Evolutionary conservation across 371 early-diverging fungal genomes (phyloP).

Genomic region (Mortierella sp.): DNA sequence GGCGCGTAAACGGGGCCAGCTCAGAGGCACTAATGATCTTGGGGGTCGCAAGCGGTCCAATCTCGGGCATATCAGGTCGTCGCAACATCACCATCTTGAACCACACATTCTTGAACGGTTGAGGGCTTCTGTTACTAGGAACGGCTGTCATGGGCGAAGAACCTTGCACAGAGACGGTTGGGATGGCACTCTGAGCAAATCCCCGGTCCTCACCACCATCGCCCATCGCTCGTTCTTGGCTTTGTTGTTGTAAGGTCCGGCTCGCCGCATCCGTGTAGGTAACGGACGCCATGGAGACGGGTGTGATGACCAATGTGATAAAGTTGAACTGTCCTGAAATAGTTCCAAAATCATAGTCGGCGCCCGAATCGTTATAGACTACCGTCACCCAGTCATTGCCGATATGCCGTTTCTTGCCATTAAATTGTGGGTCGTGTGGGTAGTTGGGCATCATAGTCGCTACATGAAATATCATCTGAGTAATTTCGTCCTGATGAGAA

Average conservation of each 20-base stretch:
- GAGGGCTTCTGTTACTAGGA: not conserved
- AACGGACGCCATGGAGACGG: slow-evolving; percentile 59
- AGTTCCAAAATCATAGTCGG: slow-evolving; percentile 86
- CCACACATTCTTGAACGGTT: slow-evolving; percentile 61
- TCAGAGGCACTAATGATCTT: slow-evolving; percentile 84
- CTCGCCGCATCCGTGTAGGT: slow-evolving; percentile 57
- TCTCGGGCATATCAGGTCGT: slow-evolving; percentile 84
- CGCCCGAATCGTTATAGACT: slow-evolving; percentile 92
- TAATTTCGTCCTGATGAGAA: slow-evolving; percentile 87
- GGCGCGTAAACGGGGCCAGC: slow-evolving; percentile 84
- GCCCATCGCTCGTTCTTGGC: slow-evolving; percentile 5
- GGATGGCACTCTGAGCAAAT: not conserved
- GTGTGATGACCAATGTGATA: slow-evolving; percentile 89
- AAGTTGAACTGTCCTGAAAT: slow-evolving; percentile 95
- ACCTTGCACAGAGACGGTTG: slow-evolving; percentile 8
- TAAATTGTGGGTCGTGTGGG: slow-evolving; percentile 78
- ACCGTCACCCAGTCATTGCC: slow-evolving; percentile 96
- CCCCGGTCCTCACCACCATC: not conserved
- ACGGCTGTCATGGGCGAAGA: slow-evolving; percentile 5
- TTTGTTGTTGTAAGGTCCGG: slow-evolving; percentile 25
- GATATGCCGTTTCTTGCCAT: slow-evolving; percentile 92
- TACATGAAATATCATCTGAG: slow-evolving; percentile 91
- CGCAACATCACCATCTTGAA: slow-evolving; percentile 77
- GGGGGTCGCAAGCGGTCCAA: slow-evolving; percentile 82
- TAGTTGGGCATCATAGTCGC: slow-evolving; percentile 93